Evolutionary conservation across 2,329 filamentous ascomycete species (phyloP), one percentile per base, ranked within the genome.

Genomic region (Leptographium wingfieldii): DNA sequence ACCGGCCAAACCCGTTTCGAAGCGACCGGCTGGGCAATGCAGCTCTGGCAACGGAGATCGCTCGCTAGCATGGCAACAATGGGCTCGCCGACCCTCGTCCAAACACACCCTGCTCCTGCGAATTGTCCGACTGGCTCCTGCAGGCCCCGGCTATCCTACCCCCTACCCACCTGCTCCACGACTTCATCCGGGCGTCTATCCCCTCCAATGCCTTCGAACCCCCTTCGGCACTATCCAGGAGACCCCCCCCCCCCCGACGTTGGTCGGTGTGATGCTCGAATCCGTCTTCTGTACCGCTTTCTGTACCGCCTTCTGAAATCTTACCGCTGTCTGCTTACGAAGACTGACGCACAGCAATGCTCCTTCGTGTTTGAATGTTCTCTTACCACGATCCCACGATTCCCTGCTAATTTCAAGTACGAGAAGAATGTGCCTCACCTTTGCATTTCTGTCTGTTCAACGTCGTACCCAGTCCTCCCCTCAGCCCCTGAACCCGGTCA

Each of bases 61-160:
- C 22, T 51, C 10, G 9, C 48, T 51, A 27, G 22, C 22, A 25
- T 25, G 48, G 49, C 49, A 52, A 27, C n/a, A 52, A 27, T 29
- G 22, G 7, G 11, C 51, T 33, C 27, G 51, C 14, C 11, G 25
- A 29, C 29, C 51, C 27, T 53, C 25, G 51, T 29, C 51, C 25
- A 52, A 12, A 31, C 51, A 31, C 25, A 14, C 53, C 53, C 53
- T 55, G 53, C 53, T 12, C 53, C 35, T 56, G 38, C 55, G 55
- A 56, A 56, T 43, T 56, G 38, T 14, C 55, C 55, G 55, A 56
- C 55, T 56, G 55, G 55, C 55, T 35, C 33, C 53, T 55, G 38
- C 38, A 56, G 22, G 7, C 52, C 52, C 46, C 46, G 16, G 31
- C 33, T 53, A 53, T 22, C 35, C 14, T 27, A 55, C 33, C 53